Evolutionary conservation across 1,139 yeast species (phyloP), one percentile per base, ranked within the genome.

Genomic region (Protomyces inouyei): DNA sequence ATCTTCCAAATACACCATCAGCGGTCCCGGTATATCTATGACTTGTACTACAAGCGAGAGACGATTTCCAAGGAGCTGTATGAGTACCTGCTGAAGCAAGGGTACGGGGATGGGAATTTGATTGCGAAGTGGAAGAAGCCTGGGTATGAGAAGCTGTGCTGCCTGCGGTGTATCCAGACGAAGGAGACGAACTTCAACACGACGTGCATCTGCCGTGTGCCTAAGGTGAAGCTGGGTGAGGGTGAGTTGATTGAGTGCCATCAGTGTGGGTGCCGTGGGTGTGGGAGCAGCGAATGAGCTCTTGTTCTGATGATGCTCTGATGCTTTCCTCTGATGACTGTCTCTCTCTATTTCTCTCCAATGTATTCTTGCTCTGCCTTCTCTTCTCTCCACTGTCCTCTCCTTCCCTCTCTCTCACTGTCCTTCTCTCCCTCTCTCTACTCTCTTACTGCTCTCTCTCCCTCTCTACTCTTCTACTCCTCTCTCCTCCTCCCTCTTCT

Each of bases 261-360:
- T 8, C 88, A 88, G 46, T 91, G 97, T 77, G 97, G 97, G 0
- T 91, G 97, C 71, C 78, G 82, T 67, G 97, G 97, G 1, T 91
- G 97, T 73, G 84, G 96, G 1, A 86, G 93, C 70, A 81, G 85
- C n/a, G 95, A 88, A 72, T 88, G 18, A 21, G 18, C 18, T 18
- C 18, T 18, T 18, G 18, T 18, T 18, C 28, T 25, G 28, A 25
- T 25, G 28, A 25, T 25, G 2, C 28, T 25, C 3, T 25, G 28
- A 25, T 25, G 28, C 28, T 25, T 3, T 5, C 28, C 6, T 1
- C 5, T 25, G 28, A 25, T 25, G 28, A 3, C 28, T 25, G 3
- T 5, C 28, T 25, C 28, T 25, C 28, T 25, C 28, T 25, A 1
- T 5, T 5, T 25, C 28, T 25, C 3, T 25, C 28, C 28, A 3